Evolutionary conservation across 192 early-diverging fungal genomes (phyloP).

Genomic region (Chytriomyces sp.): DNA sequence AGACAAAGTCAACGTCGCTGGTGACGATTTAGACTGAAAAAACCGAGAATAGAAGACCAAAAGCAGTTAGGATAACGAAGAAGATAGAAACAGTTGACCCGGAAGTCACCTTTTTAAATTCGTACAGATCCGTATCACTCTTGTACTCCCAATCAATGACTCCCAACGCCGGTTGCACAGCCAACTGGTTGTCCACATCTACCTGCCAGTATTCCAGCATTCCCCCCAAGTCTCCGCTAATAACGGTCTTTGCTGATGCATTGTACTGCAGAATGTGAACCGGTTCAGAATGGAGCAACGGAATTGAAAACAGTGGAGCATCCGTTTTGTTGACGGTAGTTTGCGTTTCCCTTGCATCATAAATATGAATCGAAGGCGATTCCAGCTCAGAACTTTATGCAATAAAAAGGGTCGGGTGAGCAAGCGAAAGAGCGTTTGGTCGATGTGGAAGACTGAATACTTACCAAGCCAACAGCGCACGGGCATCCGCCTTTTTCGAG

Average conservation of each 20-base stretch:
- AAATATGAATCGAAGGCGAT: conserved; percentile 73
- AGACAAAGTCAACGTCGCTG: conserved; percentile 82
- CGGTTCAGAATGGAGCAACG: conserved; percentile 71
- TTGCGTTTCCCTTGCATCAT: conserved; percentile 73
- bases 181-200: conserved; percentile 49
- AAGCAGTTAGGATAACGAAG: background rate
- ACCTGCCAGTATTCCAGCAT: conserved; percentile 95
- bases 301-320: conserved; percentile 66
- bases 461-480: conserved; percentile 80
- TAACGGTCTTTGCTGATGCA: conserved; percentile 70
- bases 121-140: conserved; percentile 93
- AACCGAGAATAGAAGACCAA: background rate
- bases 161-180: conserved; percentile 25
- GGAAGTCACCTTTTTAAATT: conserved; percentile 83
- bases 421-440: conserved; percentile 3
- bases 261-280: conserved; percentile 85
- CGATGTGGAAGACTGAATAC: background rate
- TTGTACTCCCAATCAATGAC: conserved; percentile 80
- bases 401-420: background rate
- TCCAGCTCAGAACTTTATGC: conserved; percentile 73
- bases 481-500: conserved; percentile 81
- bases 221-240: conserved; percentile 85
- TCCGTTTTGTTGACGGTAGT: conserved; percentile 28
- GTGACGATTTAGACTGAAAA: conserved; percentile 70
- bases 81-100: background rate